Conservation (phyloP, 768 basidiomycete genomes). For the Harrya chromipes region DNA sequence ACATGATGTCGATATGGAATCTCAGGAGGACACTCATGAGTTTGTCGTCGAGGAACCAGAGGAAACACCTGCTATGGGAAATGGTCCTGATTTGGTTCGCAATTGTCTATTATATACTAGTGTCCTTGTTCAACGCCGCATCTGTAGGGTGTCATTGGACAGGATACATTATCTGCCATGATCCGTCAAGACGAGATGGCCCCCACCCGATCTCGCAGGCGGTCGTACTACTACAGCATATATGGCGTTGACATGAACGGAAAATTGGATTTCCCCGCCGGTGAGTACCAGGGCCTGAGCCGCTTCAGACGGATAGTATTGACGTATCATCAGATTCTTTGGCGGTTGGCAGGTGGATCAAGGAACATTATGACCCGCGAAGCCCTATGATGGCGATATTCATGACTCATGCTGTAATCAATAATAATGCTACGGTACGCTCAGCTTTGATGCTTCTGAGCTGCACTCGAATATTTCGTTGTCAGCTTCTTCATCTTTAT, state of each 20-base stretch:
- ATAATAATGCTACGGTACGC: slow-evolving; percentile 46
- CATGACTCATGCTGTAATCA: slow-evolving; percentile 71
- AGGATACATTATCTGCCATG: slow-evolving; percentile 70
- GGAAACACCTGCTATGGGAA: slow-evolving; percentile 5
- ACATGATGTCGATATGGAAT: slow-evolving; percentile 9
- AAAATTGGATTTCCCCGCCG: slow-evolving; percentile 57
- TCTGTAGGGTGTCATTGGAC: slow-evolving; percentile 61
- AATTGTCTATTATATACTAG: not conserved
- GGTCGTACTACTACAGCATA: slow-evolving; percentile 47
- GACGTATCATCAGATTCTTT: slow-evolving; percentile 44
- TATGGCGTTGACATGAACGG: slow-evolving; percentile 39
- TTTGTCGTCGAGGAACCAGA: slow-evolving; percentile 18
- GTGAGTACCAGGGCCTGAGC: slow-evolving; percentile 34
- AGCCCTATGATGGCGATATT: slow-evolving; percentile 63
- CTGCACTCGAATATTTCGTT: not conserved
- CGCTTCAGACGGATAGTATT: not conserved
- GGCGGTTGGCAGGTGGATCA: slow-evolving; percentile 60
- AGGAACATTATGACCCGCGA: slow-evolving; percentile 50
- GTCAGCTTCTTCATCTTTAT: slow-evolving; percentile 49
- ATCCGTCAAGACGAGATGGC: slow-evolving; percentile 70
- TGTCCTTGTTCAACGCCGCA: slow-evolving; percentile 7
- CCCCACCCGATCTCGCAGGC: slow-evolving; percentile 54
- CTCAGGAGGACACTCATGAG: slow-evolving; percentile 16
- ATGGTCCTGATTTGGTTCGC: slow-evolving; percentile 27
- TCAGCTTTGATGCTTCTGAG: not conserved